Conservation (phyloP, 2,329 filamentous ascomycete species). For the Fusarium brachygibbosum region DNA sequence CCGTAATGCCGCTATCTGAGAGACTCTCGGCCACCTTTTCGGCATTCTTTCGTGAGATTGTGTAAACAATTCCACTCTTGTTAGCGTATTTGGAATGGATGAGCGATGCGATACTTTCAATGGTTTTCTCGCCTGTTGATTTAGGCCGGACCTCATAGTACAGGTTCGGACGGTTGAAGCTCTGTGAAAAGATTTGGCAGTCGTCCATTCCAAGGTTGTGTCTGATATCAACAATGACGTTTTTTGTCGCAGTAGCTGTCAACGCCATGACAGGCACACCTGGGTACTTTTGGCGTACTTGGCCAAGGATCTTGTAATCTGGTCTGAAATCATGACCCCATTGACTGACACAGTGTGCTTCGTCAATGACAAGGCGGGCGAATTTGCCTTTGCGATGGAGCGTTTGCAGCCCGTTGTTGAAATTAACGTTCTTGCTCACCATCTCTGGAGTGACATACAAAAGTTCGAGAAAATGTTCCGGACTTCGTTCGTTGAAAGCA, state of each 20-base stretch:
- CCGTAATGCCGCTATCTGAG: constrained; percentile 73
- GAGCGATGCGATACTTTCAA: constrained; percentile 68
- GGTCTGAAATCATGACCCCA: constrained; percentile 99
- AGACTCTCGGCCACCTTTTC: constrained; percentile 84
- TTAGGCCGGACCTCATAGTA: constrained; percentile 88
- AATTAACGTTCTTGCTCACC: constrained; percentile 82
- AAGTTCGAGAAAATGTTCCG: constrained; percentile 84
- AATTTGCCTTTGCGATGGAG: constrained; percentile 80
- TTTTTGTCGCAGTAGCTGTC: constrained; percentile 93
- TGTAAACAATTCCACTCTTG: constrained; percentile 93
- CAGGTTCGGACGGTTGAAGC: constrained; percentile 96
- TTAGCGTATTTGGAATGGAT: constrained; percentile 78
- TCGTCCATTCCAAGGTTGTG: constrained; percentile 87
- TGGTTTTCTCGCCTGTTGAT: constrained; percentile 64
- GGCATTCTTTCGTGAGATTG: constrained; percentile 85
- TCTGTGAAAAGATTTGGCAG: constrained; percentile 87
- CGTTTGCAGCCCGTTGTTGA: constrained; percentile 74
- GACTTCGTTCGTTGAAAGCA: constrained; percentile 71
- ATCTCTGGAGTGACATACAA: constrained; percentile 98
- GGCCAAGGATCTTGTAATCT: constrained; percentile 90
- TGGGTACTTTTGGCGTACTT: constrained; percentile 78
- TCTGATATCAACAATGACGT: constrained; percentile 92
- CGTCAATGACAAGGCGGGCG: constrained; percentile 94
- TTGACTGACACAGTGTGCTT: constrained; percentile 99
- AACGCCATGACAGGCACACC: constrained; percentile 92